These are phyloP conservation scores for Wallacemonas sp. DNA, from an alignment of 208 protist genomes.

Conservation along the genomic window DNA sequence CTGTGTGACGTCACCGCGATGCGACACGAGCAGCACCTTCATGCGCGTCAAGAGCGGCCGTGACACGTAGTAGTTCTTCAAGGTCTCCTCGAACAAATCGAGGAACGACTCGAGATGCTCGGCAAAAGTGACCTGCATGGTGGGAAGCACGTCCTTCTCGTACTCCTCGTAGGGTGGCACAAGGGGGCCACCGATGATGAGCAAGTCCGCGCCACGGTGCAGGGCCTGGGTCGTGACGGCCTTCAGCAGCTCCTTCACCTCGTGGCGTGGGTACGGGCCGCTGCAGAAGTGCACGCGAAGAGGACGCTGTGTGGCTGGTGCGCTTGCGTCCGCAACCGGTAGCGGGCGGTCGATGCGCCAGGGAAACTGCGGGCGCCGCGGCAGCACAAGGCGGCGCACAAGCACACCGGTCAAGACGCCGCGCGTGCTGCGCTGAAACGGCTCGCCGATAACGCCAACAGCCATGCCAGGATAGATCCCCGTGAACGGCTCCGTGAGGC, in stretches of 20 bases:
- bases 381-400: constrained; percentile 68
- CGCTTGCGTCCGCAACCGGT: background rate
- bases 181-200: constrained; percentile 86
- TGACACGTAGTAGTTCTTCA: constrained; percentile 59
- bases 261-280: constrained; percentile 78
- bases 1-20: constrained; percentile 78
- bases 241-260: constrained; percentile 51
- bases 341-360: constrained; percentile 60
- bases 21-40: constrained; percentile 71
- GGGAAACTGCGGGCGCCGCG: constrained; percentile 55
- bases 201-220: constrained; percentile 68
- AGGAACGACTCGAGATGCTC: constrained; percentile 66
- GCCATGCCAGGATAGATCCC: constrained; percentile 86
- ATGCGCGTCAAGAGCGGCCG: constrained; percentile 32
- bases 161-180: constrained; percentile 61
- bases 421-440: constrained; percentile 66
- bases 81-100: constrained; percentile 63
- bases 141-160: constrained; percentile 53
- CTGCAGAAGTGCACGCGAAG: constrained; percentile 85
- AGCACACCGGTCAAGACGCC: constrained; percentile 79
- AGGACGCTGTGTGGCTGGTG: background rate
- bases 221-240: constrained; percentile 58
- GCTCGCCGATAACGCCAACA: constrained; percentile 78
- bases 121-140: constrained; percentile 54
- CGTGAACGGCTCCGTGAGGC: constrained; percentile 56